Conservation (phyloP, 176 grass and related monocot genomes). For the Carex parvula region DNA sequence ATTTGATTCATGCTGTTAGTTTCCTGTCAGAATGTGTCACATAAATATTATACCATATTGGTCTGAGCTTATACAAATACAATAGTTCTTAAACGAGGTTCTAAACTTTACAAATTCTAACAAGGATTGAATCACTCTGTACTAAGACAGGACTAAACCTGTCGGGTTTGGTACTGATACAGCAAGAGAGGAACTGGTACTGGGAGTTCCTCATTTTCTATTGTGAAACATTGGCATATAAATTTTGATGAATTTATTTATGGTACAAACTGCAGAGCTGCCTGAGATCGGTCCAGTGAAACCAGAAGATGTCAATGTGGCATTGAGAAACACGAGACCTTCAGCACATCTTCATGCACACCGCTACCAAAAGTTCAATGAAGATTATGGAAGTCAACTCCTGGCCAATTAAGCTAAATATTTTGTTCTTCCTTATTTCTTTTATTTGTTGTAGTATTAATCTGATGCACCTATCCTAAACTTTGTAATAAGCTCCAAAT, state of each 20-base stretch:
- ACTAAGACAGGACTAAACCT: background rate
- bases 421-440: background rate
- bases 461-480: constrained; percentile 9
- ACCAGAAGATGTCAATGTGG: constrained; percentile 59
- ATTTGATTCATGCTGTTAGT: background rate
- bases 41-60: background rate
- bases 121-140: background rate
- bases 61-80: background rate
- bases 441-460: constrained; percentile 4
- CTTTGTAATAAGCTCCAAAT: background rate
- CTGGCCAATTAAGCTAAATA: constrained; percentile 22
- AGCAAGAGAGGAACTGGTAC: background rate
- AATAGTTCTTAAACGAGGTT: constrained; percentile 1
- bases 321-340: constrained; percentile 74
- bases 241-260: background rate
- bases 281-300: constrained; percentile 70
- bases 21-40: background rate
- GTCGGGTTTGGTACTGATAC: background rate
- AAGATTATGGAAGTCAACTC: constrained; percentile 85
- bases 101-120: background rate
- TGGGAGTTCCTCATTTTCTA: background rate
- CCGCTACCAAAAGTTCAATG: constrained; percentile 76
- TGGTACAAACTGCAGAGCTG: constrained; percentile 40
- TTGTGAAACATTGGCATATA: background rate
- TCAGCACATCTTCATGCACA: constrained; percentile 91